Conservation (phyloP, 352 stramenopile species). For the Phytophthora idaei region DNA sequence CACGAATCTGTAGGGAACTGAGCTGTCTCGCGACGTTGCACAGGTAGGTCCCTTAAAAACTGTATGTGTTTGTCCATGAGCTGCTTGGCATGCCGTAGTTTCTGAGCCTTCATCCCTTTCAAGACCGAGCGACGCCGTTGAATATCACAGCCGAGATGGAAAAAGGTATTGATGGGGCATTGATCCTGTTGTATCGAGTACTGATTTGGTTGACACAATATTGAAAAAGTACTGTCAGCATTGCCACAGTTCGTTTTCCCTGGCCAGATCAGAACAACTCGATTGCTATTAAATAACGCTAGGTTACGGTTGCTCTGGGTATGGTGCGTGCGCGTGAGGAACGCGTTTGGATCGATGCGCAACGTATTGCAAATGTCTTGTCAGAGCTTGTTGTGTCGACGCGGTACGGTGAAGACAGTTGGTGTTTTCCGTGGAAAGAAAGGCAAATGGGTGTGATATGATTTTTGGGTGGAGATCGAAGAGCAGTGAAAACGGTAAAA, state of each 20-base stretch:
- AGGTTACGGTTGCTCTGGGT: no score
- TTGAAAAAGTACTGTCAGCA: not conserved
- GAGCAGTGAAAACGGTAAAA: no score
- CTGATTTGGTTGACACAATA: slow-evolving; percentile 9
- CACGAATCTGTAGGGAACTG: slow-evolving; percentile 37
- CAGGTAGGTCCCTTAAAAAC: slow-evolving; percentile 41
- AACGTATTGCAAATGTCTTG: no score
- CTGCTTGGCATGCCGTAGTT: slow-evolving; percentile 50
- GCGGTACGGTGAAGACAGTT: no score
- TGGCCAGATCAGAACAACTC: no score
- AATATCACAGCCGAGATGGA: slow-evolving; percentile 49
- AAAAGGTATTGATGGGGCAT: slow-evolving; percentile 49
- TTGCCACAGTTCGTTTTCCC: not conserved
- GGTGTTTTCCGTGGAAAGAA: no score
- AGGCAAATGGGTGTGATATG: no score
- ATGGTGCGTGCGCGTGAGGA: no score
- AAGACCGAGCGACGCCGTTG: slow-evolving; percentile 40
- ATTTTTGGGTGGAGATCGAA: no score
- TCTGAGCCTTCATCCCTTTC: slow-evolving; percentile 49
- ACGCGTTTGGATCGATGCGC: no score
- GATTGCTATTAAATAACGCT: no score
- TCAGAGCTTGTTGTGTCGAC: no score
- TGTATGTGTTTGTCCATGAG: slow-evolving; percentile 55
- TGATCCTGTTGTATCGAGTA: slow-evolving; percentile 37
- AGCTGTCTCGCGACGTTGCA: slow-evolving; percentile 33